phyloP scores from a whole-genome alignment of 805 yeast genomes.

The Wickerhamomyces bovis region DNA sequence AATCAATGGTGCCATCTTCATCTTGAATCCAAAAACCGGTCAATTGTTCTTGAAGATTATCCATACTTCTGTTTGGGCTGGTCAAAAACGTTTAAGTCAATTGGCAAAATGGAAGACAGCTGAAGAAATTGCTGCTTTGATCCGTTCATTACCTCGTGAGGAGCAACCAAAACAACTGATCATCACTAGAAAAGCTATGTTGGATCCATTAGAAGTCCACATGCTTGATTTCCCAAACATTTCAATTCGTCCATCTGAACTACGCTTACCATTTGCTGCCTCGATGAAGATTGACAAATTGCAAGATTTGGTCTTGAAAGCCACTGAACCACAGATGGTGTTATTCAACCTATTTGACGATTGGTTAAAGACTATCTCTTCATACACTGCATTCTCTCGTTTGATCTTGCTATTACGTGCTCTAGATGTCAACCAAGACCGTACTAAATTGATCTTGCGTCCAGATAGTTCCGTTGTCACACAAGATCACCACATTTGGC shows the following conservation, averaged over 20 bases:
- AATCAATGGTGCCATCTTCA: constrained; percentile 87
- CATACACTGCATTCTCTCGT: constrained; percentile 92
- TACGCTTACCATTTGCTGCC: constrained; percentile 83
- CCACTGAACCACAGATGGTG: constrained; percentile 91
- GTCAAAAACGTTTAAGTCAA: constrained; percentile 90
- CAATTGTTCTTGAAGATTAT: constrained; percentile 84
- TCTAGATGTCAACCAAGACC: constrained; percentile 68
- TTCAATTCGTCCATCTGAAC: constrained; percentile 81
- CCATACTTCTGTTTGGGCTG: constrained; percentile 94
- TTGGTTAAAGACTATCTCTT: constrained; percentile 78
- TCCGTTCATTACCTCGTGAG: constrained; percentile 83
- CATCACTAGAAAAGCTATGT: constrained; percentile 82
- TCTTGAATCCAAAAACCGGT: constrained; percentile 85
- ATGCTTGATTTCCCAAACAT: constrained; percentile 95
- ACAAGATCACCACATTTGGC: constrained; percentile 87
- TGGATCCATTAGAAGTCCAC: constrained; percentile 94
- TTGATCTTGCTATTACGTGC: constrained; percentile 79
- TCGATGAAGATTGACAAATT: constrained; percentile 78
- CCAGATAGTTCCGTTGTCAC: constrained; percentile 70
- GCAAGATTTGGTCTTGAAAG: constrained; percentile 70
- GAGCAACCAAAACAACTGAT: constrained; percentile 93
- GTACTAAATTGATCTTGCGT: constrained; percentile 65
- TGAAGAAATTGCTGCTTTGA: constrained; percentile 89
- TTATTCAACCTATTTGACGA: constrained; percentile 89
- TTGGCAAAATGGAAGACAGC: constrained; percentile 98